Percentiles rank a stretch among this genome's conserved stretches.
Conservation (phyloP, 441 rosid species). For the Geranium incanum region DNA sequence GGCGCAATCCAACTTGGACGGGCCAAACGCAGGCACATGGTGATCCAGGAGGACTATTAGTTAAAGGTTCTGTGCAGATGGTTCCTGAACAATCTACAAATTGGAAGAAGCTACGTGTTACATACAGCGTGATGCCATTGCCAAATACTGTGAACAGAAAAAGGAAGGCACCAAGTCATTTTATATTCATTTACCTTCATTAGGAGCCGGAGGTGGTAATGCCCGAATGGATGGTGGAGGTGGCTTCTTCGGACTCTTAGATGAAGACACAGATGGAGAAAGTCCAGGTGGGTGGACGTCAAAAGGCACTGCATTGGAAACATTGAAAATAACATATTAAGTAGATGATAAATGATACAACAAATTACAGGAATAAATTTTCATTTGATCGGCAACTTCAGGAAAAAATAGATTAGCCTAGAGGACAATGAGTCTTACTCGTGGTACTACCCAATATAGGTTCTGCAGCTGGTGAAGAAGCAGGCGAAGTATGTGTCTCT, state of each 20-base stretch:
- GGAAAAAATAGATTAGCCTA: too few species aligned
- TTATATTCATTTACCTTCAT: constrained; percentile 45
- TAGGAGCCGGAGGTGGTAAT: constrained; percentile 94
- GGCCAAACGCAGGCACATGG: constrained; percentile 94
- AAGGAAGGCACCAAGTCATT: too few species aligned
- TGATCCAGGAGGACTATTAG: constrained; percentile 89
- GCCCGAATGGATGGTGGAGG: constrained; percentile 48
- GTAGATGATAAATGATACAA: constrained; percentile 6
- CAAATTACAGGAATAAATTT: too few species aligned
- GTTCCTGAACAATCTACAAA: constrained; percentile 69
- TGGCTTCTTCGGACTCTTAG: constrained; percentile 51
- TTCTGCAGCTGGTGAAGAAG: constrained; percentile 53
- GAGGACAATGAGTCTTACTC: constrained; percentile 25
- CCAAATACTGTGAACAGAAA: too few species aligned
- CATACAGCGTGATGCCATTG: background rate
- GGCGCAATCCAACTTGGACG: constrained; percentile 77
- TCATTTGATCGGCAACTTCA: too few species aligned
- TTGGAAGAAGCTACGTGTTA: constrained; percentile 22
- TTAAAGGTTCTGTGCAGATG: constrained; percentile 64
- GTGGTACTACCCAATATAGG: constrained; percentile 32
- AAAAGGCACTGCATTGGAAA: constrained; percentile 38
- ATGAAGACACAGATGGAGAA: constrained; percentile 36
- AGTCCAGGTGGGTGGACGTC: constrained; percentile 26
- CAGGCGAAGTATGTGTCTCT: constrained; percentile 27
- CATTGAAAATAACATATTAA: constrained; percentile 23